These are phyloP conservation scores for Coemansia sp. DNA, from an alignment of 192 early-diverging fungal species.

Conservation along the genomic window DNA sequence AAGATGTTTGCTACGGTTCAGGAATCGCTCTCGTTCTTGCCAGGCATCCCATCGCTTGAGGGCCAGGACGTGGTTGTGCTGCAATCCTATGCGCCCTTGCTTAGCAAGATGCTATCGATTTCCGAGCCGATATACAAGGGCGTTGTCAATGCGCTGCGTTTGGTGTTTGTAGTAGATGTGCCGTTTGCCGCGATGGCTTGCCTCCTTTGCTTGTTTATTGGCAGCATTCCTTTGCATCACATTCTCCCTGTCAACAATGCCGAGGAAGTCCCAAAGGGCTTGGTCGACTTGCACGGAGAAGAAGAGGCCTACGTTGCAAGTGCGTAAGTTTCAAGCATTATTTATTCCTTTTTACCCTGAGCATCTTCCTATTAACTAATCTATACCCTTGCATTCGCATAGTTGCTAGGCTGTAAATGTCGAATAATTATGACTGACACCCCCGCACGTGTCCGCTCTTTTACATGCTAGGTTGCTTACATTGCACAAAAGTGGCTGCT, in stretches of 20 bases:
- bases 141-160: slow-evolving; percentile 35
- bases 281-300: slow-evolving; percentile 16
- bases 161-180: slow-evolving; percentile 46
- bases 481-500: background rate
- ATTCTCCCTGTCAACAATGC: slow-evolving; percentile 22
- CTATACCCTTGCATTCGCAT: background rate
- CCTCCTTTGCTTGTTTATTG: slow-evolving; percentile 37
- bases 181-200: slow-evolving; percentile 46
- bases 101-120: slow-evolving; percentile 19
- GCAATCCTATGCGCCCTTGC: slow-evolving; percentile 36
- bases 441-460: background rate
- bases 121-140: slow-evolving; percentile 25
- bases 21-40: slow-evolving; percentile 8
- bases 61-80: slow-evolving; percentile 44
- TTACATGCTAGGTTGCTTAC: background rate
- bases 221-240: slow-evolving; percentile 38
- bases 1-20: slow-evolving; percentile 37
- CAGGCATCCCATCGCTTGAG: slow-evolving; percentile 4
- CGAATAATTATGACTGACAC: background rate
- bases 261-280: slow-evolving; percentile 32
- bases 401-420: no score
- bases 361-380: background rate
- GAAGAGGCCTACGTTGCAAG: background rate
- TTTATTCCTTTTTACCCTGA: background rate
- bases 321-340: slow-evolving; percentile 2